Evolutionary conservation across 129 eudicot genomes (phyloP).

Genomic region (Heracleum sosnowskyi): DNA sequence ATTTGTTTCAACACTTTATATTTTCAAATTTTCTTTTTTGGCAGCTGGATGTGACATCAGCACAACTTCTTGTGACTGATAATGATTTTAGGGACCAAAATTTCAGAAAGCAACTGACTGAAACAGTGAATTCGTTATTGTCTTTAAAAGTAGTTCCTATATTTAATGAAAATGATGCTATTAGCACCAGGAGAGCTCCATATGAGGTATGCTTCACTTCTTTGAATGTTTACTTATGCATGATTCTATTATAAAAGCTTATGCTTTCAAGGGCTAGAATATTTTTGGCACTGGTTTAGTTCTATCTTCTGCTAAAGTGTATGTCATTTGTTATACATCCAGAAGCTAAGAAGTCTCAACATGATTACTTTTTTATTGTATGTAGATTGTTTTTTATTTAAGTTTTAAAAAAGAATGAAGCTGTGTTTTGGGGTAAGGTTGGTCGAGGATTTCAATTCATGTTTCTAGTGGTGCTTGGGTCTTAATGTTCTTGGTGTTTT

Average conservation of each 20-base stretch:
- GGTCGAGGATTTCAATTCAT: neutral
- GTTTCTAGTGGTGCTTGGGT: neutral
- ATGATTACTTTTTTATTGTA: neutral
- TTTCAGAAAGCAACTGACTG: constrained; percentile 69
- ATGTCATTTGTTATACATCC: neutral
- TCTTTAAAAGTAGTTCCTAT: constrained; percentile 65
- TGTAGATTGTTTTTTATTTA: neutral
- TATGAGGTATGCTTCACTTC: constrained; percentile 55
- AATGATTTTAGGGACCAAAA: constrained; percentile 79
- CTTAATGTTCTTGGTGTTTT: neutral
- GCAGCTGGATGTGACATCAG: constrained; percentile 81
- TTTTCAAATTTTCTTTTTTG: constrained; percentile 7
- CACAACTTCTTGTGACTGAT: constrained; percentile 94
- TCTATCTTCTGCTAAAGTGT: neutral
- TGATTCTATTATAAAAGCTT: neutral
- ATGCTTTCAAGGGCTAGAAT: neutral
- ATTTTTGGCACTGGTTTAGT: neutral
- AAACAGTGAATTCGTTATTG: constrained; percentile 65
- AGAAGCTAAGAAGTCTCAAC: neutral
- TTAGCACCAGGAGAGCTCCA: constrained; percentile 91
- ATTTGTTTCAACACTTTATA: neutral
- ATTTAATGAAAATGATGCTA: constrained; percentile 91
- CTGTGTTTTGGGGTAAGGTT: neutral
- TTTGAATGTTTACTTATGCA: neutral
- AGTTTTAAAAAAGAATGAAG: neutral